Evolutionary conservation across 129 eudicot species (phyloP).

Genomic region (Pseudognaphalium luteoalbum): DNA sequence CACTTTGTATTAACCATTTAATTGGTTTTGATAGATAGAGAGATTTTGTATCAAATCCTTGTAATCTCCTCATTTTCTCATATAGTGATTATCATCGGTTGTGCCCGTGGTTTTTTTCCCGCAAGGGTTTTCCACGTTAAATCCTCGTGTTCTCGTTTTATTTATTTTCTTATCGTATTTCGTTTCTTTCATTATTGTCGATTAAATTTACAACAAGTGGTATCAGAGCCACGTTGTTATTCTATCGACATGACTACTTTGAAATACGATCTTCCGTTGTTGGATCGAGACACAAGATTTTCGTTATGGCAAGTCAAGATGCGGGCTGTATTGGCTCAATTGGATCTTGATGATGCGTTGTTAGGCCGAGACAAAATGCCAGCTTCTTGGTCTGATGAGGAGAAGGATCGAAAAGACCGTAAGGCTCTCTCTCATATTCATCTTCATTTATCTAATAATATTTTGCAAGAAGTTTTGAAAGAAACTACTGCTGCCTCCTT

Average conservation of each 20-base stretch:
- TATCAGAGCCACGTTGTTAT: too few species aligned
- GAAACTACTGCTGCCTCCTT: neutral
- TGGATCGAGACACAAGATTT: conserved; percentile 18
- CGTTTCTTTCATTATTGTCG: too few species aligned
- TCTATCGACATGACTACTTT: neutral
- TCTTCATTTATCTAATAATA: conserved; percentile 1
- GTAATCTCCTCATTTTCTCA: too few species aligned
- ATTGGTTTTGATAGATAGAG: too few species aligned
- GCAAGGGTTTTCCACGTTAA: too few species aligned
- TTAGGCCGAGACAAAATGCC: neutral
- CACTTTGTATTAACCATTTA: too few species aligned
- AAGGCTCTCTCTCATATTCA: conserved; percentile 17
- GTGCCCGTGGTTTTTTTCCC: too few species aligned
- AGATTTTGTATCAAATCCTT: too few species aligned
- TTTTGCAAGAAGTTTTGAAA: conserved; percentile 9
- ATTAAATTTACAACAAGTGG: too few species aligned
- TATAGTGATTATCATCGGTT: too few species aligned
- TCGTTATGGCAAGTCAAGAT: conserved; percentile 12
- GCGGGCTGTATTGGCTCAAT: neutral
- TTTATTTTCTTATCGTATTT: too few species aligned
- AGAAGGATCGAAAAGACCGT: neutral
- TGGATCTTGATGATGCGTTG: conserved; percentile 12
- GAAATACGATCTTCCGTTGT: neutral
- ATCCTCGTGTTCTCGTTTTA: too few species aligned
- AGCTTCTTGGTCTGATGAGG: neutral